Base-by-base conservation (phyloP, 2,329 filamentous ascomycete species). In the Epichloe typhina region DNA sequence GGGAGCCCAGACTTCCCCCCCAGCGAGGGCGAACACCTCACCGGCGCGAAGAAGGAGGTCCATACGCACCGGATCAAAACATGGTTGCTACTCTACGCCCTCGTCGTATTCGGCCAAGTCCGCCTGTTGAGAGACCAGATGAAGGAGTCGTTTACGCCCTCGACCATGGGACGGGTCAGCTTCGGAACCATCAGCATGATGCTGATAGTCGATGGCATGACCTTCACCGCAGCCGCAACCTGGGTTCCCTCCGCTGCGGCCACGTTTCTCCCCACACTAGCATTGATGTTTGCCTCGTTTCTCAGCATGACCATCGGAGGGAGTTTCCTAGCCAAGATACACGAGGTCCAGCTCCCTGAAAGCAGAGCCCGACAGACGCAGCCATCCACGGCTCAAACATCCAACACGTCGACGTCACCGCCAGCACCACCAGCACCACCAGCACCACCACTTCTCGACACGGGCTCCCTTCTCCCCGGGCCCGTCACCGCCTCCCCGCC, bases 81-180 rank as follows among this genome's bases (percentile, higher is more conserved):
- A n/a, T 83, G 78, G 72, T 68, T 83, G 33, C 66, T 83, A 26
- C 62, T 72, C 3, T 76, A 79, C 53, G 75, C 77, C 2, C 62
- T 72, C 17, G 64, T 83, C n/a, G 67, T 83, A 36, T 74, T 79
- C 53, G 72, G 66, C n/a, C 82, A 86, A 63, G 73, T 82, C 37
- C 72, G 75, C 55, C 69, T 84, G 4, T 69, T 84, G 50, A 81
- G 82, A 59, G 64, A 71, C 45, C 82, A 86, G 64, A 82, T 83
- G 70, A 77, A 76, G 55, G 80, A 84, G 59, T 77, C 80, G 1
- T 81, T 73, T 45, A 85, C 82, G 7, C 82, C 82, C 3, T 85
- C 82, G 0, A 85, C 81, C 2, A 71, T 84, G 57, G 80, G 79
- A 3, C 72, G 82, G 17, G 74, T 84, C 57, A 84, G 81, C 63